Conservation (phyloP, 2,329 filamentous ascomycete genomes). For the Periconia sp. region DNA sequence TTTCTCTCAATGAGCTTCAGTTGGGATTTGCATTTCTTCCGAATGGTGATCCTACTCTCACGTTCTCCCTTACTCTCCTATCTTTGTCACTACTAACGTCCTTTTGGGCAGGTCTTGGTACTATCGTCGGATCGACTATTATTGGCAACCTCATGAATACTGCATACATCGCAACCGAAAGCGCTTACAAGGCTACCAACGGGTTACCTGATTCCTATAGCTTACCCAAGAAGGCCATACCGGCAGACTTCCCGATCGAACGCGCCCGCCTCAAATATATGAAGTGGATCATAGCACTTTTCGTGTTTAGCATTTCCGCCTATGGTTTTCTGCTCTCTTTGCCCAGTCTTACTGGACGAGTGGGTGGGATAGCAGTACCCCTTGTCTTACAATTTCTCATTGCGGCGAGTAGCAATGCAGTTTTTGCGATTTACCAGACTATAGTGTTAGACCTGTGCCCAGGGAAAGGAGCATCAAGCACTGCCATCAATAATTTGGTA, state of each 20-base stretch:
- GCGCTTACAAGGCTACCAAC: constrained; percentile 40
- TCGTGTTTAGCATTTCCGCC: constrained; percentile 40
- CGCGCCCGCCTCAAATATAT: constrained; percentile 45
- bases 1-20: constrained; percentile 47
- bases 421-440: constrained; percentile 64
- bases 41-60: constrained; percentile 42
- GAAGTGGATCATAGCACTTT: constrained; percentile 46
- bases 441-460: constrained; percentile 70
- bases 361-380: constrained; percentile 19
- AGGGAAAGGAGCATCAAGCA: constrained; percentile 65
- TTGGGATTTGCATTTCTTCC: constrained; percentile 52
- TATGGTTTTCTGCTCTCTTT: constrained; percentile 47
- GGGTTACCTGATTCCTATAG: constrained; percentile 35
- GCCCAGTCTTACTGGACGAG: constrained; percentile 26
- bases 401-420: constrained; percentile 40
- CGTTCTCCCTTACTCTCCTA: no score
- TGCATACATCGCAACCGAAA: constrained; percentile 44
- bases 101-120: constrained; percentile 46
- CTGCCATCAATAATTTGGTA: constrained; percentile 68
- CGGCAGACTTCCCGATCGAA: constrained; percentile 51
- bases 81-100: no score
- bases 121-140: constrained; percentile 49
- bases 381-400: constrained; percentile 36
- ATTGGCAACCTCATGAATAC: constrained; percentile 53
- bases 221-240: constrained; percentile 13